Conservation (phyloP, 805 yeast genomes). For the Wickerhamiella spandovensis region DNA sequence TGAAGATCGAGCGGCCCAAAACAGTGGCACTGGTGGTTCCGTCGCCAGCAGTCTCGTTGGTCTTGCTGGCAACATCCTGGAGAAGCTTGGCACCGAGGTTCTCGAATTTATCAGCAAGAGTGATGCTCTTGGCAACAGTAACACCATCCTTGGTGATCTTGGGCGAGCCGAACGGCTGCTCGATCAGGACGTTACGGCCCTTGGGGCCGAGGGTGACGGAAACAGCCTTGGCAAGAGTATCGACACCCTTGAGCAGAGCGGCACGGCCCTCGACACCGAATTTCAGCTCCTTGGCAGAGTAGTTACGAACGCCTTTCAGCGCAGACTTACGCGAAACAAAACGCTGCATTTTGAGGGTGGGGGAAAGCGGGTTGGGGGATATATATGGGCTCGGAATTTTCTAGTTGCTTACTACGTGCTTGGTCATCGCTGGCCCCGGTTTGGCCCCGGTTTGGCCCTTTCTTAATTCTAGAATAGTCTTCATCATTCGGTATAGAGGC, state of each 20-base stretch:
- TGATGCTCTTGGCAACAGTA: slow-evolving; percentile 81
- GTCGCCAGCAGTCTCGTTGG: slow-evolving; percentile 96
- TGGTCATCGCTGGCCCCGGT: background rate
- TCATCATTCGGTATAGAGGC: too few species aligned
- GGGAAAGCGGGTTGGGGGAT: background rate
- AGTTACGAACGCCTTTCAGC: slow-evolving; percentile 23
- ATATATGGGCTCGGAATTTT: slow-evolving; percentile 1
- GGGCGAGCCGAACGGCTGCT: slow-evolving; percentile 93
- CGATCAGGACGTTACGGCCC: slow-evolving; percentile 93
- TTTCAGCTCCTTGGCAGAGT: slow-evolving; percentile 76
- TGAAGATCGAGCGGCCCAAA: slow-evolving; percentile 86
- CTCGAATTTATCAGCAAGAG: slow-evolving; percentile 79
- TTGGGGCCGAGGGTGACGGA: slow-evolving; percentile 95
- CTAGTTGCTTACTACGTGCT: background rate
- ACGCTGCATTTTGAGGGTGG: slow-evolving; percentile 1
- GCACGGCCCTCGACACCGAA: slow-evolving; percentile 98
- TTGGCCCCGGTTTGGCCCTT: background rate
- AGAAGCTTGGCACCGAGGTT: slow-evolving; percentile 90
- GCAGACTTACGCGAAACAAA: slow-evolving; percentile 8
- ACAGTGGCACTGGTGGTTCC: slow-evolving; percentile 98
- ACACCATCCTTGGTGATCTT: slow-evolving; percentile 99
- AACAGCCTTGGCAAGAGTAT: slow-evolving; percentile 89
- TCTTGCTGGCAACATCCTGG: slow-evolving; percentile 94
- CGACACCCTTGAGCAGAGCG: slow-evolving; percentile 84
- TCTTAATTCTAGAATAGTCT: background rate